Evolutionary conservation across 495 filamentous ascomycete species (phyloP), one percentile per base, ranked within the genome.

Genomic region (Bryoglossum gracile): DNA sequence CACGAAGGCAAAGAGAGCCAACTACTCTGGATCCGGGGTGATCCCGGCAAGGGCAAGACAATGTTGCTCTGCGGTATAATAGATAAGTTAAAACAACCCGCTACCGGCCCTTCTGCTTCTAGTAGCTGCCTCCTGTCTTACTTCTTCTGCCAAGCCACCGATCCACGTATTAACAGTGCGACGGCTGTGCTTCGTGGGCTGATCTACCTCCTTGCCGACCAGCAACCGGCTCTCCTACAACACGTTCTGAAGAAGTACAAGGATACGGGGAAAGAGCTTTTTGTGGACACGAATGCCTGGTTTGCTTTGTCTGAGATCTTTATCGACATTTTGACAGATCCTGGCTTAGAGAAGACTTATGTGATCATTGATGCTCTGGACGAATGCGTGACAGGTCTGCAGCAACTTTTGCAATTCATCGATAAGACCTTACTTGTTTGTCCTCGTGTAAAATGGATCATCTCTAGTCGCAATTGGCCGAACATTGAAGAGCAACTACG

Each of bases 281-380:
- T 68, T 43, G 46, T 62, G 16, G 63, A 59, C 30, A 13, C 22
- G 16, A 62, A 62, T 38, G 56, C 55, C 8, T 65, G 52, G 43
- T 13, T 40, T 40, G 54, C 48, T 11, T 46, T 69, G 9, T 59
- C 42, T 16, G 37, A 48, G 5, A 62, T 69, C 30, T 53, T 67
- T 13, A 46, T 9, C 9, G 34, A 28, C 10, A 65, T 69, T 16
- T 33, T 71, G 36, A 13, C 59, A 13, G 64, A 68, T 38, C 10
- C 46, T 4, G 8, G 4, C 2, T 48, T 48, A 17, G 9, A 14
- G 11, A 48, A 4, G 19, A 53, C 59, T 6, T 62, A 57, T 54
- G 8, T 72, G 13, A 44, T 75, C 2, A 62, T 76, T 36, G 71
- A 76, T 46, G 70, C 70, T 1, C 65, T 78, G 3, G 70, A 76